Percentiles rank a stretch among this genome's conserved stretches.
Evolutionary conservation across 1,139 yeast genomes (phyloP).

Genomic region (Nematodospora anomalae): DNA sequence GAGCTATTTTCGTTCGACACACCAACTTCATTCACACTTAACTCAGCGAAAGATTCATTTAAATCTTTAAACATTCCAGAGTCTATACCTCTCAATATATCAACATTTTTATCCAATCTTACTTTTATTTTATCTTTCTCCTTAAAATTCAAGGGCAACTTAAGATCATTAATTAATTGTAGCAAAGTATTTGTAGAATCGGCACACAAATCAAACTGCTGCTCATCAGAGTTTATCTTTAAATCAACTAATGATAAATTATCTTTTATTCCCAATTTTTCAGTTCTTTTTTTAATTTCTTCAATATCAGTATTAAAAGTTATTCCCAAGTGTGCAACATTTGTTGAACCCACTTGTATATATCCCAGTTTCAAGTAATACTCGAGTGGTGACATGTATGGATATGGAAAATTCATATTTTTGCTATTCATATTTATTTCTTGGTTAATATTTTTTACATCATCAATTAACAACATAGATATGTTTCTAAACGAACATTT

Average conservation of each 20-base stretch:
- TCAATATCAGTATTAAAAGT: conserved; percentile 32
- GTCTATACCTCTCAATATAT: conserved; percentile 52
- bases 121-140: conserved; percentile 58
- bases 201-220: conserved; percentile 68
- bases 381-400: conserved; percentile 17
- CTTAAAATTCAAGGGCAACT: conserved; percentile 59
- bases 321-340: conserved; percentile 42
- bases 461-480: conserved; percentile 58
- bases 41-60: conserved; percentile 12
- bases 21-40: conserved; percentile 11
- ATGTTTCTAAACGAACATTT: conserved; percentile 49
- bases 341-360: conserved; percentile 45
- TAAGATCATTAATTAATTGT: conserved; percentile 70
- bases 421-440: conserved; percentile 15
- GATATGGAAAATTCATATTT: conserved; percentile 11
- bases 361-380: conserved; percentile 34
- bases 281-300: conserved; percentile 21
- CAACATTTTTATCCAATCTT: conserved; percentile 32
- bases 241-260: conserved; percentile 37
- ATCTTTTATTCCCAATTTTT: conserved; percentile 21
- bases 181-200: conserved; percentile 76
- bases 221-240: conserved; percentile 49
- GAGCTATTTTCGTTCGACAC: conserved; percentile 11
- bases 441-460: conserved; percentile 32
- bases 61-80: conserved; percentile 15